phyloP scores from a whole-genome alignment of 768 basidiomycete species.

The Collybia mongolica region DNA sequence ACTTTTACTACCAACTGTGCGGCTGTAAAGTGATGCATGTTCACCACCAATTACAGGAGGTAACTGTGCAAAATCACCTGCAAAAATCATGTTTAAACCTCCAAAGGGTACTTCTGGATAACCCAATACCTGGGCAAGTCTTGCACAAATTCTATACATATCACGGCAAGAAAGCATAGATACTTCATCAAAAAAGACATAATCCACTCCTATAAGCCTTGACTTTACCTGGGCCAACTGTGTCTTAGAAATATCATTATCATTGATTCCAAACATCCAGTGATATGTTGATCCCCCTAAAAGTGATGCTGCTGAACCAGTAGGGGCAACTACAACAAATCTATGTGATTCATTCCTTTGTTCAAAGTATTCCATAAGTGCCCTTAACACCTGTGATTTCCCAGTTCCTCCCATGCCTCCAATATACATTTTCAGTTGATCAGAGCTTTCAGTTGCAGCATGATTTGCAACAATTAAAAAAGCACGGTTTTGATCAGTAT shows the following conservation, averaged over 20 bases:
- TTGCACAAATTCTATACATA: conserved; percentile 26
- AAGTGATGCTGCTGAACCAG: conserved; percentile 22
- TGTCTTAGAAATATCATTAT: conserved; percentile 7
- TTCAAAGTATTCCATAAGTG: conserved; percentile 22
- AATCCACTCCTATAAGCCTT: conserved; percentile 20
- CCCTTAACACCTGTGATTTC: conserved; percentile 16
- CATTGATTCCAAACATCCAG: conserved; percentile 8
- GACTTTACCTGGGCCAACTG: conserved; percentile 10
- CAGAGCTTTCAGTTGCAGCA: background rate
- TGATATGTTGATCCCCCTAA: conserved; percentile 26
- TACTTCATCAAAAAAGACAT: conserved; percentile 40
- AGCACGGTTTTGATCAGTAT: conserved; percentile 8
- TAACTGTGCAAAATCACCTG: conserved; percentile 1
- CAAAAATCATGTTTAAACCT: conserved; percentile 23
- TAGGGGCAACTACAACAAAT: conserved; percentile 23
- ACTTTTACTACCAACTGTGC: background rate
- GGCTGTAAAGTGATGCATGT: background rate
- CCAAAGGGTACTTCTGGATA: conserved; percentile 24
- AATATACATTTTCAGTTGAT: conserved; percentile 13
- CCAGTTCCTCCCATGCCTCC: conserved; percentile 16
- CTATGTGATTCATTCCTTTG: conserved; percentile 21
- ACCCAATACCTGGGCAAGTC: conserved; percentile 19
- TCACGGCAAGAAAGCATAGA: conserved; percentile 38
- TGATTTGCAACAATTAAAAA: conserved; percentile 18
- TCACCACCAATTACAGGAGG: conserved; percentile 1